A percentile compares a stretch with the other conserved stretches of the same genome.
These are phyloP conservation scores for Fusarium verrucosum DNA, from an alignment of 2,329 filamentous ascomycete genomes.

Conservation along the genomic window DNA sequence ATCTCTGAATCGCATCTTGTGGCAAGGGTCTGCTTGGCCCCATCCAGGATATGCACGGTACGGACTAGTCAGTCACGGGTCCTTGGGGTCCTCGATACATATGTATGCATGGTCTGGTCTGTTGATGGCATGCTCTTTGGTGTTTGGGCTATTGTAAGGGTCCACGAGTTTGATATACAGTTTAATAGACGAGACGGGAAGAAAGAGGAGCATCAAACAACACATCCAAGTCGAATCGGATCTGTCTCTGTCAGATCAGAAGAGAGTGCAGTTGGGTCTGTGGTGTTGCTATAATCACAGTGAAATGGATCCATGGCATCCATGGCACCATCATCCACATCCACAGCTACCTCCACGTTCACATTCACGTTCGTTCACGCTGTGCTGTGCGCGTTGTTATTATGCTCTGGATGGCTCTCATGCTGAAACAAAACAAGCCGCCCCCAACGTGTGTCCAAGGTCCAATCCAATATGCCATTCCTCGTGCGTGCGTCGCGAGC, in stretches of 20 bases:
- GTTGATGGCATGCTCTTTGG: conserved; percentile 30
- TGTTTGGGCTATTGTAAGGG: conserved; percentile 33
- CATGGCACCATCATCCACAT: conserved; percentile 16
- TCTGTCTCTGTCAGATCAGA: conserved; percentile 6
- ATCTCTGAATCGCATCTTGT: conserved; percentile 38
- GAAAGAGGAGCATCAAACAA: conserved; percentile 8
- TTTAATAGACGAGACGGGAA: conserved; percentile 5
- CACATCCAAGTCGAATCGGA: background rate
- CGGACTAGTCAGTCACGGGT: conserved; percentile 33
- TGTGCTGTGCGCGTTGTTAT: conserved; percentile 30
- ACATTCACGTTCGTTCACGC: conserved; percentile 25
- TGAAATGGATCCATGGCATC: conserved; percentile 13
- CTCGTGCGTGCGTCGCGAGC: conserved; percentile 34
- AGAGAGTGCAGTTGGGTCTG: conserved; percentile 12
- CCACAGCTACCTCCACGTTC: conserved; percentile 3
- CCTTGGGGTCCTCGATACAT: conserved; percentile 28
- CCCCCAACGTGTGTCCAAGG: conserved; percentile 38
- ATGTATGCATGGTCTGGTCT: too few relatives aligned
- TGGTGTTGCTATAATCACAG: conserved; percentile 10
- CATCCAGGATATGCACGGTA: conserved; percentile 31
- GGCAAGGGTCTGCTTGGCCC: conserved; percentile 38
- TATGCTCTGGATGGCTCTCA: conserved; percentile 30
- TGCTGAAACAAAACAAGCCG: conserved; percentile 45
- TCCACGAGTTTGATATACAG: conserved; percentile 20
- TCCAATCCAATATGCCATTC: conserved; percentile 36